These are phyloP conservation scores for Kluyveromyces dobzhanskii DNA, from an alignment of 805 yeast species.

Conservation along the genomic window DNA sequence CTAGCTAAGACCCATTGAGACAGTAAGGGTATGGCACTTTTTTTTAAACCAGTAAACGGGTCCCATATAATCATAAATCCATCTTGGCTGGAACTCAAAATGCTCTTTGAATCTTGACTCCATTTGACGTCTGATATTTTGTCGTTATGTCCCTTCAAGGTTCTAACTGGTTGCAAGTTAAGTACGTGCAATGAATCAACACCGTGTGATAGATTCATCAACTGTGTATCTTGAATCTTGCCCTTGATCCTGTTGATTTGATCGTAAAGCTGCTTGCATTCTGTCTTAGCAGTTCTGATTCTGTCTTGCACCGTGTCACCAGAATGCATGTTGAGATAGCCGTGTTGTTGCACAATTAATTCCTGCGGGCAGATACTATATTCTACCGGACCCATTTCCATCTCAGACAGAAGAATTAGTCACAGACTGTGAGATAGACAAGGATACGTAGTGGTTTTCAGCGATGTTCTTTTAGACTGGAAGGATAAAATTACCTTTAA, in stretches of 20 bases:
- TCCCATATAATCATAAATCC: constrained; percentile 85
- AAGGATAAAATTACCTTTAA: too few species aligned
- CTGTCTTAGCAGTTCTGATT: constrained; percentile 34
- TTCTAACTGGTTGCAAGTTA: constrained; percentile 31
- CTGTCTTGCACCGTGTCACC: constrained; percentile 23
- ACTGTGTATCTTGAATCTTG: constrained; percentile 38
- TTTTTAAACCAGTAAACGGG: constrained; percentile 58
- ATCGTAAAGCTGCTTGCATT: constrained; percentile 39
- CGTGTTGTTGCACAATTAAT: not conserved
- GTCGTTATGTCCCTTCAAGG: constrained; percentile 51
- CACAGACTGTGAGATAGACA: too few species aligned
- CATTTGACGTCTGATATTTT: constrained; percentile 65
- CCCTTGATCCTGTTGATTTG: constrained; percentile 40
- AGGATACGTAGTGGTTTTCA: too few species aligned
- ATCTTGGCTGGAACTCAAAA: constrained; percentile 77
- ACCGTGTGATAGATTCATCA: constrained; percentile 32
- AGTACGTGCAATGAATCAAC: constrained; percentile 16
- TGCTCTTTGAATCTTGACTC: constrained; percentile 50
- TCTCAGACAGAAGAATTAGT: too few species aligned
- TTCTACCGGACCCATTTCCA: too few species aligned
- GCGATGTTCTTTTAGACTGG: too few species aligned
- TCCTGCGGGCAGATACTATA: not conserved
- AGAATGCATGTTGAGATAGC: not conserved
- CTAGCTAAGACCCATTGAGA: constrained; percentile 76
- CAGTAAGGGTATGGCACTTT: constrained; percentile 60